Evolutionary conservation across 352 stramenopile genomes (phyloP), one percentile per base, ranked within the genome.

Genomic region (Phytophthora agathidicida): DNA sequence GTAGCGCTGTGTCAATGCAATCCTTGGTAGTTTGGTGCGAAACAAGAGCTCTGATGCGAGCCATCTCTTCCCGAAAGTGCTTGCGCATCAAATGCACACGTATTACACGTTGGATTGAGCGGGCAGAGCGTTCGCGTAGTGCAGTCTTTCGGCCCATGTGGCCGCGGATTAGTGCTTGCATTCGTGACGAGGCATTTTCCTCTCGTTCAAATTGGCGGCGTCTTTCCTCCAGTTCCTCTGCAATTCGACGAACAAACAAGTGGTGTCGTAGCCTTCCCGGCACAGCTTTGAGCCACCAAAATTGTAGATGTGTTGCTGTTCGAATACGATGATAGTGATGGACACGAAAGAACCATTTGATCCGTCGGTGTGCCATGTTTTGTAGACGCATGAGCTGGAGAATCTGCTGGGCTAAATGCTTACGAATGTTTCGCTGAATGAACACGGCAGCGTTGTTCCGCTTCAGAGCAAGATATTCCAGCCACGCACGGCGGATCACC

Each of bases 331-430:
- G 56, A 3, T 60, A 60, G 33, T 92, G 76, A 16, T 77, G 71
- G 1, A 82, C 66, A 7, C 80, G 80, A 35, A 93, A 77, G 42
- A 91, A 93, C 71, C 80, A 93, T 65, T 93, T 93, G 46, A 94
- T 90, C 9, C 82, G 77, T 14, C 83, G 83, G 54, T 84, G 81
- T 7, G 80, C 72, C 49, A 86, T 77, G 5, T 65, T 64, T 31
- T 79, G 57, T 5, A 44, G 48, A 7, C 83, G 73, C 47, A 75
- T 44, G 14, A 37, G 52, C n/a, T 60, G 13, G 1, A 83, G 65
- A n/a, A 58, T 17, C 24, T 67, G 71, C 0, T 75, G 73, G 11
- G 67, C 62, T 10, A 42, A 31, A 27, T 53, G 47, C 2, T 51
- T 36, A 17, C 83, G 74, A 27, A 70, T 58, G 24, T 75, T 77